Conservation (phyloP, 306 rosid species). For the Sicyos edulis region DNA sequence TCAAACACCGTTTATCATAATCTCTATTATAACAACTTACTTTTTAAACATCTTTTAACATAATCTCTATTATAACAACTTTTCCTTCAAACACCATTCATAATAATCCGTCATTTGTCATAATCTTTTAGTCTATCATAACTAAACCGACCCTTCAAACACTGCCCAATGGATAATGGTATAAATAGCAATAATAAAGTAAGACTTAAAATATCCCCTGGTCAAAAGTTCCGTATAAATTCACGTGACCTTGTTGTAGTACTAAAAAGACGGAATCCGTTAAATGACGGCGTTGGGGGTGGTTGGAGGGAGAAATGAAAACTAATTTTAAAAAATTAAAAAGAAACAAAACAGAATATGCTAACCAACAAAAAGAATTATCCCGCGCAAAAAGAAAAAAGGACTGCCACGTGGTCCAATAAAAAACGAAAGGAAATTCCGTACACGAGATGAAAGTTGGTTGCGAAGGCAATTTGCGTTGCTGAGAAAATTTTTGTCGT, state of each 20-base stretch:
- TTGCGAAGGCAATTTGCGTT: background rate
- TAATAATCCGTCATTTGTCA: too few species aligned
- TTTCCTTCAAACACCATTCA: too few species aligned
- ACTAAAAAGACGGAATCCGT: background rate
- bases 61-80: too few species aligned
- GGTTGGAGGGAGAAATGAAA: background rate
- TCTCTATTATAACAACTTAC: too few species aligned
- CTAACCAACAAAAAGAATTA: background rate
- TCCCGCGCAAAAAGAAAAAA: background rate
- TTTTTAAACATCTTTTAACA: too few species aligned
- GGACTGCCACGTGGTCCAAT: slow-evolving; percentile 10
- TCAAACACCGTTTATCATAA: too few species aligned
- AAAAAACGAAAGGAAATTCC: background rate
- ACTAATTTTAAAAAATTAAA: background rate
- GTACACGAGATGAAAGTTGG: slow-evolving; percentile 21
- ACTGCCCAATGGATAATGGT: too few species aligned
- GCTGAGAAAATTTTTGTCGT: background rate
- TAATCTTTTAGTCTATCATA: too few species aligned
- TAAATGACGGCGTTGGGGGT: slow-evolving; percentile 1
- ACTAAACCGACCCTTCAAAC: too few species aligned
- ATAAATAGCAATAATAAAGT: background rate
- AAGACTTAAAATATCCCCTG: background rate
- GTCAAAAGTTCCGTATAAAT: background rate
- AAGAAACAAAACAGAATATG: background rate
- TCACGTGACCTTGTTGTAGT: slow-evolving; percentile 7